These are phyloP conservation scores for Debaryomyces fabryi DNA, from an alignment of 1,139 yeast genomes.

Conservation along the genomic window DNA sequence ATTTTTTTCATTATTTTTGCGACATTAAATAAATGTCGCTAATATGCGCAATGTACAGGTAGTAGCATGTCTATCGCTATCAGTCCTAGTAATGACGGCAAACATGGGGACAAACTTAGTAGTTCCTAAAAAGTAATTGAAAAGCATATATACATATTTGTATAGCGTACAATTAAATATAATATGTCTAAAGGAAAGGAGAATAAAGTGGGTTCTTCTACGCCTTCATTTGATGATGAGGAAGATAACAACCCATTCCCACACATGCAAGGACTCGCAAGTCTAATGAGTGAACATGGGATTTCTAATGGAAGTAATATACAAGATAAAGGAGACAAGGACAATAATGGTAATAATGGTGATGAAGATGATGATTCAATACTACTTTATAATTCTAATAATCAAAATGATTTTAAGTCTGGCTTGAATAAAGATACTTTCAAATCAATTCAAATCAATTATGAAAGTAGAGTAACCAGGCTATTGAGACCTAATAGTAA, in stretches of 20 bases:
- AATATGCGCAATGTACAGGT: slow-evolving; percentile 7
- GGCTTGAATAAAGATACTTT: slow-evolving; percentile 17
- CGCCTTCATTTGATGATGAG: slow-evolving; percentile 28
- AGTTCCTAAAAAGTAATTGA: background rate
- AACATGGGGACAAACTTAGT: background rate
- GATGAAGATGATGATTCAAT: slow-evolving; percentile 30
- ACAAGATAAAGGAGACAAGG: slow-evolving; percentile 8
- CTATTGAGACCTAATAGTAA: slow-evolving; percentile 34
- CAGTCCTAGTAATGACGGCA: slow-evolving; percentile 4
- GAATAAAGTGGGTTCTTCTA: background rate
- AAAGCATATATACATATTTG: background rate
- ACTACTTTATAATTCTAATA: slow-evolving; percentile 24
- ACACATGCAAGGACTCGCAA: slow-evolving; percentile 36
- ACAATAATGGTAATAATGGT: slow-evolving; percentile 9
- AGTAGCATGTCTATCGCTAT: background rate
- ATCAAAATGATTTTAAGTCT: slow-evolving; percentile 9
- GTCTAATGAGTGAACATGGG: slow-evolving; percentile 23
- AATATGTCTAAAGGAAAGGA: slow-evolving; percentile 8
- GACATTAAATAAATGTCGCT: slow-evolving; percentile 5
- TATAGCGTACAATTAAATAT: too few relatives aligned
- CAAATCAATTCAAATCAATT: slow-evolving; percentile 37
- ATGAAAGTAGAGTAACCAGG: slow-evolving; percentile 42
- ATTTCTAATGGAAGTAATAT: slow-evolving; percentile 8
- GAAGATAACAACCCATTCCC: slow-evolving; percentile 59
- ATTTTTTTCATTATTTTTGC: slow-evolving; percentile 2